These are phyloP conservation scores for Globisporangium ultimum DNA, from an alignment of 352 stramenopile species.

Conservation along the genomic window DNA sequence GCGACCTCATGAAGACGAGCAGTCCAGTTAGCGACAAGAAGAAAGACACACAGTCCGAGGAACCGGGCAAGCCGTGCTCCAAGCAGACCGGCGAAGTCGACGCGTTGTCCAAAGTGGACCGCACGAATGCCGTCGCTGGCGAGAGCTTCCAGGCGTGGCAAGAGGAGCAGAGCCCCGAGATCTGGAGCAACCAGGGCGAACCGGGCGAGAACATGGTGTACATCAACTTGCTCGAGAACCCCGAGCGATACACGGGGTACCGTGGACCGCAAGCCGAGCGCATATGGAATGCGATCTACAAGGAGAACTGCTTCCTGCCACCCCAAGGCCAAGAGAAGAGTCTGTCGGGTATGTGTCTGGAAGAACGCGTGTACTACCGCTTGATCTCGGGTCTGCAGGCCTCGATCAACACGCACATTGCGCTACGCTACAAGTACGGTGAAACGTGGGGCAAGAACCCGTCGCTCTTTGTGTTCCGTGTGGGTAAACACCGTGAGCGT, in stretches of 20 bases:
- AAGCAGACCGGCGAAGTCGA: slow-evolving; percentile 72
- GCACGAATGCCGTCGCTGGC: slow-evolving; percentile 64
- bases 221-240: slow-evolving; percentile 97
- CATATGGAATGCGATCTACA: slow-evolving; percentile 97
- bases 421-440: slow-evolving; percentile 79
- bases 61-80: slow-evolving; percentile 44
- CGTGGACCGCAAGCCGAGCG: slow-evolving; percentile 89
- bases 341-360: slow-evolving; percentile 80
- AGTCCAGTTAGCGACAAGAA: slow-evolving; percentile 5
- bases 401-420: slow-evolving; percentile 95
- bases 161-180: slow-evolving; percentile 50
- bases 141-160: slow-evolving; percentile 63
- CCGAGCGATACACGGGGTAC: slow-evolving; percentile 98
- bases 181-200: slow-evolving; percentile 57
- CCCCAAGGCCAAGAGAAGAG: slow-evolving; percentile 43
- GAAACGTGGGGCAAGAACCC: slow-evolving; percentile 70
- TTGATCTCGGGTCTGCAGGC: slow-evolving; percentile 95
- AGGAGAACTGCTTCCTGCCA: slow-evolving; percentile 96
- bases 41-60: slow-evolving; percentile 11
- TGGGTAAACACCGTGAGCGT: slow-evolving; percentile 91
- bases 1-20: background rate
- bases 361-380: slow-evolving; percentile 96
- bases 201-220: slow-evolving; percentile 79
- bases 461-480: slow-evolving; percentile 83
- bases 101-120: slow-evolving; percentile 62